Evolutionary conservation across 2,329 filamentous ascomycete species (phyloP).

Genomic region (Hypoxylon sp.): DNA sequence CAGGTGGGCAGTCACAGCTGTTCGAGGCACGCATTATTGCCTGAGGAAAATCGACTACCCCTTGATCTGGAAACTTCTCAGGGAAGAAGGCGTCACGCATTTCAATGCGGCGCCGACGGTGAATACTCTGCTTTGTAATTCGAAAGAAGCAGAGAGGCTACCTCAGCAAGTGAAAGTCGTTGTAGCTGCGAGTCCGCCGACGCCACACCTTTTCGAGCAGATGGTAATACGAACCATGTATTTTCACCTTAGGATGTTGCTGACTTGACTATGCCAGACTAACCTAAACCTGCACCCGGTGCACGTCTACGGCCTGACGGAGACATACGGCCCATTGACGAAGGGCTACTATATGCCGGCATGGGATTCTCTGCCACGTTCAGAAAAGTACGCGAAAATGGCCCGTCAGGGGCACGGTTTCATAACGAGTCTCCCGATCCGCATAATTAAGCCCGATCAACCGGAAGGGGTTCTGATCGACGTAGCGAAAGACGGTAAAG

Average conservation of each 20-base stretch:
- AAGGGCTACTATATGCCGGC: conserved; percentile 89
- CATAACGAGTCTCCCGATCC: conserved; percentile 81
- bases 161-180: conserved; percentile 83
- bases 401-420: conserved; percentile 94
- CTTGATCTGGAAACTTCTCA: conserved; percentile 89
- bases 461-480: conserved; percentile 76
- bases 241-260: not conserved
- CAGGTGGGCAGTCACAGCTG: conserved; percentile 87
- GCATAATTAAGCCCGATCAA: conserved; percentile 84
- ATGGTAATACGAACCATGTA: conserved; percentile 72
- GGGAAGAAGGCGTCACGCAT: conserved; percentile 88
- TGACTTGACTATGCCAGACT: conserved; percentile 42
- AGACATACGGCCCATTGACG: conserved; percentile 96
- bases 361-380: conserved; percentile 80
- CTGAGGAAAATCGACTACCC: conserved; percentile 95
- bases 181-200: conserved; percentile 91
- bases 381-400: conserved; percentile 90
- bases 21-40: conserved; percentile 94
- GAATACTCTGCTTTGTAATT: conserved; percentile 89
- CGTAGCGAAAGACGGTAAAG: conserved; percentile 76
- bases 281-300: conserved; percentile 86
- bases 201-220: conserved; percentile 89
- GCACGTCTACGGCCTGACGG: conserved; percentile 88
- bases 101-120: conserved; percentile 97
- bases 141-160: conserved; percentile 78